Evolutionary conservation across 2,329 filamentous ascomycete genomes (phyloP).

Genomic region (Polytolypa hystricis): DNA sequence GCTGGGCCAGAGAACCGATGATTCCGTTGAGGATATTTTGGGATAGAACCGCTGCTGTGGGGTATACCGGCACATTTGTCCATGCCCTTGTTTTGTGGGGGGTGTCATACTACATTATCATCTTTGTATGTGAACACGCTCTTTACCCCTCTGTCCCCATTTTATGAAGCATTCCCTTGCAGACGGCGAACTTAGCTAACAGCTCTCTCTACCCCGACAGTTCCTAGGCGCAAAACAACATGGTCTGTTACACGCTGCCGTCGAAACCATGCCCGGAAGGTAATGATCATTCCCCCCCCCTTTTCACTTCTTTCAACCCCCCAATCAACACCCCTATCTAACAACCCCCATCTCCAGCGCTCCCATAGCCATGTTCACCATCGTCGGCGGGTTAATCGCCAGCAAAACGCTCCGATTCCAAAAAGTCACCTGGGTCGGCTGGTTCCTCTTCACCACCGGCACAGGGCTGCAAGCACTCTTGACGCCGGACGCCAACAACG

Average conservation of each 20-base stretch:
- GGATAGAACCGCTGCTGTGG: slow-evolving; percentile 1
- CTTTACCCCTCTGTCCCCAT: not conserved
- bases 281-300: not conserved
- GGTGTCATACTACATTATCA: slow-evolving; percentile 3
- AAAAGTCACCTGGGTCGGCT: slow-evolving; percentile 8
- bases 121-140: not conserved
- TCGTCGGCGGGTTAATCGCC: slow-evolving; percentile 1
- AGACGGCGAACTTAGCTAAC: no score
- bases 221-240: slow-evolving; percentile 4
- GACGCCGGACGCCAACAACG: slow-evolving; percentile 2
- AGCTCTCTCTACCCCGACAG: not conserved
- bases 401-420: slow-evolving; percentile 4
- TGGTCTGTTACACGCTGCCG: slow-evolving; percentile 1
- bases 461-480: slow-evolving; percentile 3
- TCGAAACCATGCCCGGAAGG: slow-evolving; percentile 3
- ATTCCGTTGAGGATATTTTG: slow-evolving; percentile 2
- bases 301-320: not conserved
- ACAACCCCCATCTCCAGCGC: not conserved
- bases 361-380: slow-evolving; percentile 1
- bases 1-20: slow-evolving; percentile 1
- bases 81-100: slow-evolving; percentile 3
- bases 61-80: slow-evolving; percentile 2
- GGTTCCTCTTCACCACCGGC: slow-evolving; percentile 7
- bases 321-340: not conserved
- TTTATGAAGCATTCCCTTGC: no score